Evolutionary conservation across 202 grass and related monocot species (phyloP).

Genomic region (Hordeum pubiflorum): DNA sequence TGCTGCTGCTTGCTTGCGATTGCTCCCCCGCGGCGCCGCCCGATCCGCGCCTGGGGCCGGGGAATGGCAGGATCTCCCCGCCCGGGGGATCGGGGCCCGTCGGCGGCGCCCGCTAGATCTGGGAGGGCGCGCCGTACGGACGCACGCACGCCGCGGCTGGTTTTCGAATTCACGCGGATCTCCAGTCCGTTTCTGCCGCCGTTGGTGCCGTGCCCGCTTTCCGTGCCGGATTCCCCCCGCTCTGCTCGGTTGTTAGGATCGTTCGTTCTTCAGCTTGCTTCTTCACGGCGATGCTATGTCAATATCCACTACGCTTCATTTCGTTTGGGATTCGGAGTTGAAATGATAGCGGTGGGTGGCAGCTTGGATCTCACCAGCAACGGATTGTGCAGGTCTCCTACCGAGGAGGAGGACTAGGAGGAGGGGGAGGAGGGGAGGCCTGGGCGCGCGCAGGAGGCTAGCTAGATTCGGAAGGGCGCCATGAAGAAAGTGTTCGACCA

Average conservation of each 20-base stretch:
- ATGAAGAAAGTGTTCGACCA: slow-evolving; percentile 99
- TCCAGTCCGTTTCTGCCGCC: not conserved
- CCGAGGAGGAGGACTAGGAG: slow-evolving; percentile 20
- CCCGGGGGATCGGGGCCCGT: not conserved
- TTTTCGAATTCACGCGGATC: slow-evolving; percentile 16
- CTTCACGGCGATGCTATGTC: not conserved
- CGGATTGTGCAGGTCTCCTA: slow-evolving; percentile 10
- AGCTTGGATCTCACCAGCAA: slow-evolving; percentile 25
- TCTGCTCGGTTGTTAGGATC: not conserved
- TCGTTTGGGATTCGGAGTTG: not conserved
- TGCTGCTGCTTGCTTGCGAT: not conserved
- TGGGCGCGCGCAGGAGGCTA: not conserved
- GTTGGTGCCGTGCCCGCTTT: not conserved
- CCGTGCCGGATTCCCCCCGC: not conserved
- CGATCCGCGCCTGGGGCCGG: not conserved
- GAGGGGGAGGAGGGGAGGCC: slow-evolving; percentile 24
- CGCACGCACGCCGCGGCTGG: not conserved
- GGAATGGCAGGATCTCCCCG: slow-evolving; percentile 6
- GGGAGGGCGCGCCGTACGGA: not conserved
- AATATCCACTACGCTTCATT: not conserved
- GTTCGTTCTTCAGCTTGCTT: not conserved
- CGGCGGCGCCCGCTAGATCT: slow-evolving; percentile 38
- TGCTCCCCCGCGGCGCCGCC: not conserved
- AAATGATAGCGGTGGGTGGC: not conserved
- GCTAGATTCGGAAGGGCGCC: slow-evolving; percentile 19